A percentile compares a stretch with the other conserved stretches of the same genome.
Evolutionary conservation across 495 filamentous ascomycete genomes (phyloP).

Genomic region (Corynascus novoguineensis): DNA sequence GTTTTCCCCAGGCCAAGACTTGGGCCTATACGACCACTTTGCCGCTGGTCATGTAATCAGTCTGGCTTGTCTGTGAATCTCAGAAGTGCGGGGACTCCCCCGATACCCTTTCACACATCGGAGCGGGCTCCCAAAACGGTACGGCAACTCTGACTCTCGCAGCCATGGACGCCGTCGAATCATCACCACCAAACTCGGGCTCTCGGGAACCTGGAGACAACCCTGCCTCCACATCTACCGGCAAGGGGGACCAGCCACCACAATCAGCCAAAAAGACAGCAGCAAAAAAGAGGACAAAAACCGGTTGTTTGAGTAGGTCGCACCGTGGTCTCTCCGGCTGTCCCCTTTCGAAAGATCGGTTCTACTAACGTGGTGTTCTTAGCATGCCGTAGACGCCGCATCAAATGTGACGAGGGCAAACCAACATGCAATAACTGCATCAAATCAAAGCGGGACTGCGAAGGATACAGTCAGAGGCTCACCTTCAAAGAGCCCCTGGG

Average conservation of each 20-base stretch:
- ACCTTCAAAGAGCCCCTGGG: constrained; percentile 86
- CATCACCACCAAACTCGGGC: neutral
- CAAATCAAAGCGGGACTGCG: constrained; percentile 89
- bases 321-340: constrained; percentile 3
- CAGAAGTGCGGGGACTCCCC: neutral
- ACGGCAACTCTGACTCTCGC: neutral
- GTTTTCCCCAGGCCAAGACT: no score
- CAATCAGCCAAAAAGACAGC: constrained; percentile 31
- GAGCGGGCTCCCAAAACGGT: neutral
- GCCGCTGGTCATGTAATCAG: no score
- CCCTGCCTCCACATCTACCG: constrained; percentile 6
- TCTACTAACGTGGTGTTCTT: constrained; percentile 19
- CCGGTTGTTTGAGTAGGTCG: constrained; percentile 84
- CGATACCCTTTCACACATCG: neutral
- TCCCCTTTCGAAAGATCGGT: neutral
- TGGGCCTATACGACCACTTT: no score
- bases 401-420: constrained; percentile 95
- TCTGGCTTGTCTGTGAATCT: no score
- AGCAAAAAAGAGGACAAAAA: constrained; percentile 84
- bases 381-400: constrained; percentile 91
- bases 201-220: constrained; percentile 15
- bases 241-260: constrained; percentile 27
- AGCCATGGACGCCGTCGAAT: constrained; percentile 2
- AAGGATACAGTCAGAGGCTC: constrained; percentile 90
- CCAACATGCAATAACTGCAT: constrained; percentile 87